phyloP scores from a whole-genome alignment of 768 basidiomycete genomes.

The button mushroom (Agaricus bisporus) region DNA sequence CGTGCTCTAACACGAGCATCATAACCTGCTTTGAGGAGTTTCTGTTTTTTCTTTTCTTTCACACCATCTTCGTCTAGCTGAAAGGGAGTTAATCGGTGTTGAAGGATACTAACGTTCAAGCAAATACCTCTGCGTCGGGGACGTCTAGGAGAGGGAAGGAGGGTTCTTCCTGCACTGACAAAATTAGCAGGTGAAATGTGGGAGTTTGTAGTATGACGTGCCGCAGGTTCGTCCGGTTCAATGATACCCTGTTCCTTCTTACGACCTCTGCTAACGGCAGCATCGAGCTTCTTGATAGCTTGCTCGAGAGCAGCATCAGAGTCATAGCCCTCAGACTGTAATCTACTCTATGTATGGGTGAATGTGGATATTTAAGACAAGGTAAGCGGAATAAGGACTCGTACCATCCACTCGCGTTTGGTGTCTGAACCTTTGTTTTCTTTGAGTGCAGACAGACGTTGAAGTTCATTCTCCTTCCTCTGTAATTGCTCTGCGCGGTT shows the following conservation, averaged over 20 bases:
- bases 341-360: conserved; percentile 36
- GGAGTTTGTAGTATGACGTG: conserved; percentile 17
- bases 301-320: conserved; percentile 76
- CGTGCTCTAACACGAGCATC: conserved; percentile 82
- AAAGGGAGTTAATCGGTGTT: neutral
- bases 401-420: conserved; percentile 73
- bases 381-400: conserved; percentile 15
- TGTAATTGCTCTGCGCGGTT: conserved; percentile 79
- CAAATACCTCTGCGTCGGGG: conserved; percentile 74
- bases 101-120: neutral
- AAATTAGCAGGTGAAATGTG: neutral
- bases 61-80: conserved; percentile 86
- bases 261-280: conserved; percentile 64
- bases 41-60: conserved; percentile 94
- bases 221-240: conserved; percentile 45
- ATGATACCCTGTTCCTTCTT: conserved; percentile 70
- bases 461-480: conserved; percentile 73
- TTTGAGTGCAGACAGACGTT: conserved; percentile 55
- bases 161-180: conserved; percentile 58
- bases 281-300: conserved; percentile 82
- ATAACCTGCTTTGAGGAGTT: conserved; percentile 86
- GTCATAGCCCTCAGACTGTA: conserved; percentile 67
- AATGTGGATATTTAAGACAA: neutral
- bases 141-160: conserved; percentile 89
- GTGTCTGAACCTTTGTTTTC: conserved; percentile 53